Evolutionary conservation across 2,329 filamentous ascomycete genomes (phyloP).

Genomic region (Cercospora brassicicola): DNA sequence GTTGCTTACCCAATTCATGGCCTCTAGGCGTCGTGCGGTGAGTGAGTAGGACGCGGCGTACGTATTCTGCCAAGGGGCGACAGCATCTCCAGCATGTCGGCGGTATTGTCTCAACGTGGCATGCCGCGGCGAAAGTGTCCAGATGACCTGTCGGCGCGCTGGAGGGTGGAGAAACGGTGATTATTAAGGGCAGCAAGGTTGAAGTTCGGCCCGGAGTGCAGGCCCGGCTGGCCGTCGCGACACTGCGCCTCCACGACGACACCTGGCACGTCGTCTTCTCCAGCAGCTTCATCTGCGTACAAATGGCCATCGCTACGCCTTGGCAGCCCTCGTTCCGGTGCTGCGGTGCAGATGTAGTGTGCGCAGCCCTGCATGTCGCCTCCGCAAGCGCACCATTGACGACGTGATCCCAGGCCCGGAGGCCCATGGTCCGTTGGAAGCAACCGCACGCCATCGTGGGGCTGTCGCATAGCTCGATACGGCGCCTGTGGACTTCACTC

Average conservation of each 20-base stretch:
- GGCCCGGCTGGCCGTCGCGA: neutral
- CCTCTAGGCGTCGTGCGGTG: neutral
- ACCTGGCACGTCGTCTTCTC: neutral
- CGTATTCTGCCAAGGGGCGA: neutral
- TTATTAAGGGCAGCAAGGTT: neutral
- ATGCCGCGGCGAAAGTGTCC: neutral
- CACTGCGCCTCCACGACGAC: neutral
- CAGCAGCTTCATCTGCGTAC: neutral
- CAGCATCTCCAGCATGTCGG: neutral
- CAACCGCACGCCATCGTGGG: constrained; percentile 4
- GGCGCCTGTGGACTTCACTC: neutral
- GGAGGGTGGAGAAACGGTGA: neutral
- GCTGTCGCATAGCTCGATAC: neutral
- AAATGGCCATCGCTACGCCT: neutral
- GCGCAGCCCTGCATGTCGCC: constrained; percentile 1
- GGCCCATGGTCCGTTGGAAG: constrained; percentile 6
- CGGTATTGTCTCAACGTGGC: neutral
- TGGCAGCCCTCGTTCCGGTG: neutral
- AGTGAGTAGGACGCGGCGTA: neutral
- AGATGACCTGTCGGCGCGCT: neutral
- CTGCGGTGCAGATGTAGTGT: neutral
- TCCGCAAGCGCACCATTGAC: constrained; percentile 3
- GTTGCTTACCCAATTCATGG: neutral
- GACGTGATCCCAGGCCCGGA: neutral
- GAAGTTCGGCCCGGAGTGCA: neutral